Evolutionary conservation across 192 early-diverging fungal species (phyloP).

Genomic region (Physocladia obscura): DNA sequence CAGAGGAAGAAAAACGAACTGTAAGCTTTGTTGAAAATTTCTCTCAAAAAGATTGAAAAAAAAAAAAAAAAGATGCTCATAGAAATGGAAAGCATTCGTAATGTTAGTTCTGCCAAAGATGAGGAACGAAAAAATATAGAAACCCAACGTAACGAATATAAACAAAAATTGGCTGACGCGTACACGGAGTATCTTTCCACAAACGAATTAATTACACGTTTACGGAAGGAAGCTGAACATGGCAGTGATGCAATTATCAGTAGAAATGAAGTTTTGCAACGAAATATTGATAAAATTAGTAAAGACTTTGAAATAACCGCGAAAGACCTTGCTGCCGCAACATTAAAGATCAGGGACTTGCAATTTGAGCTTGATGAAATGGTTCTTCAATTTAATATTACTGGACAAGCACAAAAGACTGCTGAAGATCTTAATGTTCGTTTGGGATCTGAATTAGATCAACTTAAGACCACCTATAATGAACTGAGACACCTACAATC

Average conservation of each 20-base stretch:
- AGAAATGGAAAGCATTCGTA: conserved; percentile 40
- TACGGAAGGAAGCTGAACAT: conserved; percentile 50
- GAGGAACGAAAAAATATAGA: conserved; percentile 28
- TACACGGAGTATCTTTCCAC: conserved; percentile 58
- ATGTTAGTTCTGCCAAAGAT: conserved; percentile 28
- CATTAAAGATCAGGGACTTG: conserved; percentile 42
- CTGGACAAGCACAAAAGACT: conserved; percentile 42
- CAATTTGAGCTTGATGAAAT: conserved; percentile 59
- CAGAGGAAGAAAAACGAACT: conserved; percentile 55
- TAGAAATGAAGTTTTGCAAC: conserved; percentile 52
- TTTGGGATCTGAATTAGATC: conserved; percentile 39
- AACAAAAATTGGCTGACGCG: conserved; percentile 49
- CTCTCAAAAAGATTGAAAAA: not conserved
- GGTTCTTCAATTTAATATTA: conserved; percentile 48
- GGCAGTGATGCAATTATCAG: conserved; percentile 47
- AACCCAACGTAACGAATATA: conserved; percentile 34
- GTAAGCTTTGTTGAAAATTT: conserved; percentile 21
- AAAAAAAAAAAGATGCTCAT: conserved; percentile 31
- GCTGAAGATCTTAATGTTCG: conserved; percentile 39
- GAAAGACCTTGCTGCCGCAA: conserved; percentile 43
- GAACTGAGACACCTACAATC: conserved; percentile 36
- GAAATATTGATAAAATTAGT: conserved; percentile 53
- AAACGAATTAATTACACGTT: conserved; percentile 46
- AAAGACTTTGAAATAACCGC: conserved; percentile 51
- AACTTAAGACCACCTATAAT: conserved; percentile 15